phyloP scores from a whole-genome alignment of 495 filamentous ascomycete genomes.

The Aspergillus haitiensis region DNA sequence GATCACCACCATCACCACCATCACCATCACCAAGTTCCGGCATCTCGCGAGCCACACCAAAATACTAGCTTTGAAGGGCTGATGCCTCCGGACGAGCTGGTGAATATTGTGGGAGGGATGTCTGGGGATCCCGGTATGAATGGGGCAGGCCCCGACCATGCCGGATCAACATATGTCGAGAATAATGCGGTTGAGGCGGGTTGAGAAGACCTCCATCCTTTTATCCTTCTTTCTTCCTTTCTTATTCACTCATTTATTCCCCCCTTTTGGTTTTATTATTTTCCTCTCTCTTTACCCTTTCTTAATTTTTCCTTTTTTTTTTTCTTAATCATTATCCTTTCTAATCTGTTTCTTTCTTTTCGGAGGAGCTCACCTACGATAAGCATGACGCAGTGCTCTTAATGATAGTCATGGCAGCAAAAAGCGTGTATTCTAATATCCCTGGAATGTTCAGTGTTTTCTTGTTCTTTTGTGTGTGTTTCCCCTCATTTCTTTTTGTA shows the following conservation, averaged over 20 bases:
- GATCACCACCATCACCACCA: constrained; percentile 25
- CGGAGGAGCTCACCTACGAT: background rate
- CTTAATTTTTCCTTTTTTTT: background rate
- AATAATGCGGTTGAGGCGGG: constrained; percentile 38
- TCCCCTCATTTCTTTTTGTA: constrained; percentile 5
- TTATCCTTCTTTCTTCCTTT: background rate
- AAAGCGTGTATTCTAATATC: constrained; percentile 27
- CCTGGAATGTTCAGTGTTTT: background rate
- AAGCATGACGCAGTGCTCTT: constrained; percentile 1
- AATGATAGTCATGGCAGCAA: constrained; percentile 25
- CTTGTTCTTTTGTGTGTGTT: constrained; percentile 4
- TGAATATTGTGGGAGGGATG: constrained; percentile 45
- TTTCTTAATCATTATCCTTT: background rate
- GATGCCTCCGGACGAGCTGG: constrained; percentile 42
- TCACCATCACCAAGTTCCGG: constrained; percentile 21
- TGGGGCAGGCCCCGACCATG: constrained; percentile 42
- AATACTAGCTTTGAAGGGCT: constrained; percentile 39
- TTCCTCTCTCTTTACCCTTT: background rate
- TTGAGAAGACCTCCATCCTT: constrained; percentile 17
- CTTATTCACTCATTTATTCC: no score
- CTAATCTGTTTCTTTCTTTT: background rate
- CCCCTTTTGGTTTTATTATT: background rate
- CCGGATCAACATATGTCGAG: constrained; percentile 33
- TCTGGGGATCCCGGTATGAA: constrained; percentile 40
- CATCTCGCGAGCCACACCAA: constrained; percentile 42